Conservation (phyloP, 139 green algal species). For the Volvox africanus region DNA sequence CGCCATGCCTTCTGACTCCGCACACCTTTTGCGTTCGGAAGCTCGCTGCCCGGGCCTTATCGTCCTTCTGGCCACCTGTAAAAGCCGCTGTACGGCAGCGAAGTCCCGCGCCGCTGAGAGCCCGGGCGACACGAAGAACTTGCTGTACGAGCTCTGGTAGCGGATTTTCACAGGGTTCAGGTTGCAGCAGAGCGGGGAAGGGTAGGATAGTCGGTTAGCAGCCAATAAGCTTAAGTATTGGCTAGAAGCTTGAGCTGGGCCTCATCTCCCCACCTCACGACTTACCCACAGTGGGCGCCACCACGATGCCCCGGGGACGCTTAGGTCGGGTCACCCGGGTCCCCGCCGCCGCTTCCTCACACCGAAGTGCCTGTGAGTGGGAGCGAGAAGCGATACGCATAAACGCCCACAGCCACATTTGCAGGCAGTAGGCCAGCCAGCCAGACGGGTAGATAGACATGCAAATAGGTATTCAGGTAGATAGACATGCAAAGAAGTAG, state of each 20-base stretch:
- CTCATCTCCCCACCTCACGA: background rate
- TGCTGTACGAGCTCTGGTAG: constrained; percentile 73
- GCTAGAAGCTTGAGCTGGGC: too few relatives aligned
- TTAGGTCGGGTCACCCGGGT: constrained; percentile 33
- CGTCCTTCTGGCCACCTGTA: constrained; percentile 76
- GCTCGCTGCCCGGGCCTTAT: constrained; percentile 48
- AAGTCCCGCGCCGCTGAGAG: constrained; percentile 62
- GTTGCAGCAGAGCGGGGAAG: background rate
- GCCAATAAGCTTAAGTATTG: too few relatives aligned
- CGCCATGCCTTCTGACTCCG: too few relatives aligned
- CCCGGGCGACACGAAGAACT: constrained; percentile 66
- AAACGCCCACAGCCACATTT: too few relatives aligned
- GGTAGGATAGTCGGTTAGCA: background rate
- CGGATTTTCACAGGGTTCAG: too few relatives aligned
- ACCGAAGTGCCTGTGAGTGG: constrained; percentile 42
- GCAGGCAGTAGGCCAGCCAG: too few relatives aligned
- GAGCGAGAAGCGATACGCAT: background rate
- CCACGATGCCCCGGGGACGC: constrained; percentile 66
- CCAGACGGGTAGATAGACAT: too few relatives aligned
- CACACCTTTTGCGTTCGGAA: constrained; percentile 73
- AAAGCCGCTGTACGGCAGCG: constrained; percentile 63
- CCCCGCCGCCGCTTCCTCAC: constrained; percentile 62
- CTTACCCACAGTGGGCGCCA: constrained; percentile 75
- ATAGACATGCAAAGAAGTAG: too few relatives aligned
- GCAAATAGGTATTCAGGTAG: too few relatives aligned